Base-by-base conservation (phyloP, 2,329 filamentous ascomycete genomes). In the Nemania sp. region DNA sequence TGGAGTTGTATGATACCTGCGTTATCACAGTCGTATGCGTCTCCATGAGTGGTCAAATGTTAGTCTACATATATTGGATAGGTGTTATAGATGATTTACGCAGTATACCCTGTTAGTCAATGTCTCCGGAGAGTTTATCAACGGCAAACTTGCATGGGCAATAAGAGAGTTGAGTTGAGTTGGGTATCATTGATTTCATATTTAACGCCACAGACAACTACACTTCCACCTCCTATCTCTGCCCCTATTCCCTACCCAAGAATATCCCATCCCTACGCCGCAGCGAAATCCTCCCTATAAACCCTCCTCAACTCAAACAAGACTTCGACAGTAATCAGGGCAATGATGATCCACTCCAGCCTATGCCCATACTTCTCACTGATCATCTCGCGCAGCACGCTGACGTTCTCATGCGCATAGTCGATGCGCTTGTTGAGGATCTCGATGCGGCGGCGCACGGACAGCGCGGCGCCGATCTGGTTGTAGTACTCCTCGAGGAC, bases 391-490 rank as follows among this genome's bases (percentile, higher is more conserved):
- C 94, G 80, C 57, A 97, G 75, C 14, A 97, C 92, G 47, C 80
- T 90, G 6, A 94, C 91, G 70, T 97, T 97, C 71, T 97, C 93
- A 67, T 94, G 90, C 1, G 93, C 94, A 70, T 99, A 97, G 67
- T 96, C 93, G 83, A 99, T 95, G 76, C 96, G 96, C 75, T 96
- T 90, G 70, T 99, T 99, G 63, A 97, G 75, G 15, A 90, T 86
- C 65, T 89, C 90, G 74, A 97, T 97, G 45, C 94, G 83, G 22
- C 94, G 90, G 28, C 90, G 89, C 20, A 97, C 92, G 71, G 97
- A 94, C 30, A 99, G 80, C 0, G 91, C 91, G 49, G 87, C 84
- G 34, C 93, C 92, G 34, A 97, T 91, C 71, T 94, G 89, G 63
- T 96, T 92, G 71, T 97, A 99, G 74, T 97, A 97, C 24, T 88